phyloP scores from a whole-genome alignment of 2,329 filamentous ascomycete species.

The Colletotrichum sidae region DNA sequence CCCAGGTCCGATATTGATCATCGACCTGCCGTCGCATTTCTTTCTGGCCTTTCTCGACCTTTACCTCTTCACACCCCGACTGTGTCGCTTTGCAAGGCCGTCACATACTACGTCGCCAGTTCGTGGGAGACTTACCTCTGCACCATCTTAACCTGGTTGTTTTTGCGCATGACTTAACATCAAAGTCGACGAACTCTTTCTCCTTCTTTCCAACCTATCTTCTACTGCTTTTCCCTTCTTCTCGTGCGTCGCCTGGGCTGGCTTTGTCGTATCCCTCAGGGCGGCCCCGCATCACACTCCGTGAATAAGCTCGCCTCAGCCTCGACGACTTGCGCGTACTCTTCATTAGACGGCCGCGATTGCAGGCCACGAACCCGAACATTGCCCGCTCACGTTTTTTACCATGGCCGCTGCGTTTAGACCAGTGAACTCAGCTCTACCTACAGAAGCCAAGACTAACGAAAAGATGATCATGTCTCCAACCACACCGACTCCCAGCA shows the following conservation, averaged over 20 bases:
- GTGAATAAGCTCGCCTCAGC: conserved; percentile 15
- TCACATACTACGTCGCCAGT: conserved; percentile 5
- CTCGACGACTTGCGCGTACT: conserved; percentile 23
- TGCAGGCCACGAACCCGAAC: conserved; percentile 34
- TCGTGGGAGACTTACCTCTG: not conserved
- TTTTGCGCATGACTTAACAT: conserved; percentile 35
- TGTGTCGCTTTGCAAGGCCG: conserved; percentile 16
- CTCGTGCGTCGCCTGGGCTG: too few relatives aligned
- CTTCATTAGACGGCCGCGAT: conserved; percentile 31
- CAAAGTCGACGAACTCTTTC: conserved; percentile 6
- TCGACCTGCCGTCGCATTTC: conserved; percentile 37
- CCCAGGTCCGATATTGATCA: conserved; percentile 33
- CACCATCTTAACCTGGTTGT: too few relatives aligned
- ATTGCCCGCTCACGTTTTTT: conserved; percentile 12
- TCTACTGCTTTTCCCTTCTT: not conserved
- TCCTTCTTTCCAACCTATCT: not conserved
- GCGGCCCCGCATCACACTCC: not conserved
- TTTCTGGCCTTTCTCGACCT: conserved; percentile 31
- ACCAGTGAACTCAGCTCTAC: conserved; percentile 58
- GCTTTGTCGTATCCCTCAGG: too few relatives aligned
- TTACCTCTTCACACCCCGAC: conserved; percentile 35
- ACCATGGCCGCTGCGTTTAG: conserved; percentile 62
- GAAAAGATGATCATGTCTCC: conserved; percentile 52
- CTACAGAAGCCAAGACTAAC: conserved; percentile 47
- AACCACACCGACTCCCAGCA: conserved; percentile 49